Conservation (phyloP, 169 alveolate species). For the Plasmodium cynomolgi region DNA sequence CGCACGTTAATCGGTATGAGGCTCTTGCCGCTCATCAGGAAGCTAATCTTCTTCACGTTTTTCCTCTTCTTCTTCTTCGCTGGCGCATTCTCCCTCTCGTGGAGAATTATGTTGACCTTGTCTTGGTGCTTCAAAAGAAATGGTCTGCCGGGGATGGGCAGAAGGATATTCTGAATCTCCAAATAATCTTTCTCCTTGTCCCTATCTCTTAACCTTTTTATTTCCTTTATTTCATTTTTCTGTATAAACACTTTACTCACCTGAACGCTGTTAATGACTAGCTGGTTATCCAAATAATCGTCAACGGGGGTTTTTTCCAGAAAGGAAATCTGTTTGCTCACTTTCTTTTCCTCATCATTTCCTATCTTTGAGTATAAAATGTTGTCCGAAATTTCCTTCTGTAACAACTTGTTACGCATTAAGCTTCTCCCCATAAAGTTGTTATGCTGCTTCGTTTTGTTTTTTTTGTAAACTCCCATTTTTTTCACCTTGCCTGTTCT, state of each 20-base stretch:
- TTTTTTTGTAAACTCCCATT: conserved; percentile 18
- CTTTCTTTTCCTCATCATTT: conserved; percentile 6
- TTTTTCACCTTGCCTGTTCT: not conserved
- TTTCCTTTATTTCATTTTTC: conserved; percentile 77
- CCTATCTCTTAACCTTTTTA: conserved; percentile 5
- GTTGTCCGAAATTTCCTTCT: conserved; percentile 46
- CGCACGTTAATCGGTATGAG: conserved; percentile 38
- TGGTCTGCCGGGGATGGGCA: conserved; percentile 81
- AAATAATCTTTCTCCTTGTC: conserved; percentile 23
- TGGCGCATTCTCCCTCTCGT: not conserved
- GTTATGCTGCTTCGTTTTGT: conserved; percentile 19
- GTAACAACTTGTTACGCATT: conserved; percentile 38
- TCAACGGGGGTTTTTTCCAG: conserved; percentile 35
- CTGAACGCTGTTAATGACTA: conserved; percentile 76
- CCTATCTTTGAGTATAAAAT: conserved; percentile 58
- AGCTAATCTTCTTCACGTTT: conserved; percentile 21
- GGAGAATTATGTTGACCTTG: conserved; percentile 30
- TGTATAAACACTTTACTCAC: conserved; percentile 75
- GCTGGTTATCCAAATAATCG: conserved; percentile 74
- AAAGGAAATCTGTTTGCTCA: conserved; percentile 23
- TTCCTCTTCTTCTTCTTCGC: conserved; percentile 9
- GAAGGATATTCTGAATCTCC: conserved; percentile 77
- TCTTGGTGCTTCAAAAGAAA: conserved; percentile 75
- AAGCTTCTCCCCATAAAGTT: conserved; percentile 58
- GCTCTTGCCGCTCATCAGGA: conserved; percentile 58